phyloP scores from a whole-genome alignment of 768 basidiomycete genomes.

The Russula brevipes region DNA sequence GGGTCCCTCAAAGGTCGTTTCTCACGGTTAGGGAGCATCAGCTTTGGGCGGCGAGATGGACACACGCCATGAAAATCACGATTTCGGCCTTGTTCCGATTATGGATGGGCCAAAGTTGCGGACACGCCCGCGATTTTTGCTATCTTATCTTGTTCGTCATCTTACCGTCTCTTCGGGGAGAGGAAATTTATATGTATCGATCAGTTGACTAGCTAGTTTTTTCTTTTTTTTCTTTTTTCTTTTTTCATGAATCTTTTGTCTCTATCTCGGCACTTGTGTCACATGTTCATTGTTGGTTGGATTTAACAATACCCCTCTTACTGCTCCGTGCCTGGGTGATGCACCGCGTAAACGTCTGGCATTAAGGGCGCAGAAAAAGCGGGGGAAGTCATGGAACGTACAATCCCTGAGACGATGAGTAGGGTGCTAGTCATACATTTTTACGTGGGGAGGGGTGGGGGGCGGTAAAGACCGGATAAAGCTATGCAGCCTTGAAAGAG shows the following conservation, averaged over 20 bases:
- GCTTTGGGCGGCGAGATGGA: conserved; percentile 50
- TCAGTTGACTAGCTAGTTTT: background rate
- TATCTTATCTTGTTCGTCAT: background rate
- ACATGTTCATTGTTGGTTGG: background rate
- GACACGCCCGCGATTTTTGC: background rate
- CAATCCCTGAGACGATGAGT: background rate
- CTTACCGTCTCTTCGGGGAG: background rate
- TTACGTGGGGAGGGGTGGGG: background rate
- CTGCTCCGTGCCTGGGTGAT: background rate
- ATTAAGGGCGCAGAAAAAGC: background rate
- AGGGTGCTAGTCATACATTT: conserved; percentile 11
- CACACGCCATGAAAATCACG: conserved; percentile 6
- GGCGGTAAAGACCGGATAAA: conserved; percentile 1
- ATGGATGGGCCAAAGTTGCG: background rate
- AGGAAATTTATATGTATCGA: conserved; percentile 11
- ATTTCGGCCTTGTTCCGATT: background rate
- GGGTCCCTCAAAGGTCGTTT: conserved; percentile 69
- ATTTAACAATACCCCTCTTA: conserved; percentile 14
- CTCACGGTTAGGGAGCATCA: conserved; percentile 71
- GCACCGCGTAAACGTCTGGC: background rate
- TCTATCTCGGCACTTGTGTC: background rate
- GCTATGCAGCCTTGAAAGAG: background rate
- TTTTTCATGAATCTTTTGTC: background rate
- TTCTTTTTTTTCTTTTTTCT: background rate
- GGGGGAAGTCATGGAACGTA: background rate